Base-by-base conservation (phyloP, 2,329 filamentous ascomycete species). In the Domatiomyces globalis region DNA sequence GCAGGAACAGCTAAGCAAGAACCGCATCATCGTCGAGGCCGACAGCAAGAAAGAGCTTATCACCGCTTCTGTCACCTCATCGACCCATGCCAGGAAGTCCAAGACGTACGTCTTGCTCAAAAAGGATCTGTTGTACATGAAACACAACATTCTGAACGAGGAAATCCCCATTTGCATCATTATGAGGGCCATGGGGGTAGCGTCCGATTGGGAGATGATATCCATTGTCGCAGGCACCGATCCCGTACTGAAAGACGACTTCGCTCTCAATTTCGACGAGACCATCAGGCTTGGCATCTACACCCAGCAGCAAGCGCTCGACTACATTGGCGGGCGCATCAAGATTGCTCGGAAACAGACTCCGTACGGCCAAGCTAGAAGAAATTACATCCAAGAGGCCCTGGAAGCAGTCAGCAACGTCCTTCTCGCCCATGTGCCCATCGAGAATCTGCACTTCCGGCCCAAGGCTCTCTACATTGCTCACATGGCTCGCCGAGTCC, bases 1-100 rank as follows among this genome's bases (percentile, higher is more conserved):
- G 12, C 92, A 98, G 68, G 94, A 98, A 65, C 92, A 98, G 70
- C 73, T 98, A 65, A 98, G 92, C 77, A 98, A 98, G 77, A 98
- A 98, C 69, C 82, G 92, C 72, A 86, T 98, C 63, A 95, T 98
- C 65, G 90, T 98, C 15, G 94, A 98, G 69, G 83, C 87, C 51
- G 86, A 90, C 62, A 77, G 83, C 49, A 94, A 94, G 71, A 96
- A 95, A 69, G 85, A 85, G 54, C 82, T 94, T 57, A 90, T 96
- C 51, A 87, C 90, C 60, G 92, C 94, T 39, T 96, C 92, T 1
- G 92, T 96, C 27, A 98, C 89, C 6, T 78, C 89, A 79, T 95
- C 92, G 27, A 96, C 94, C 1, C 88, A 95, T 67, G 92, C 96
- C 67, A 80, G 94, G 62, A 95, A 96, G 68, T 95, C 92, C 9